Evolutionary conservation across 352 stramenopile genomes (phyloP), one percentile per base, ranked within the genome.

Genomic region (Phytophthora pisi): DNA sequence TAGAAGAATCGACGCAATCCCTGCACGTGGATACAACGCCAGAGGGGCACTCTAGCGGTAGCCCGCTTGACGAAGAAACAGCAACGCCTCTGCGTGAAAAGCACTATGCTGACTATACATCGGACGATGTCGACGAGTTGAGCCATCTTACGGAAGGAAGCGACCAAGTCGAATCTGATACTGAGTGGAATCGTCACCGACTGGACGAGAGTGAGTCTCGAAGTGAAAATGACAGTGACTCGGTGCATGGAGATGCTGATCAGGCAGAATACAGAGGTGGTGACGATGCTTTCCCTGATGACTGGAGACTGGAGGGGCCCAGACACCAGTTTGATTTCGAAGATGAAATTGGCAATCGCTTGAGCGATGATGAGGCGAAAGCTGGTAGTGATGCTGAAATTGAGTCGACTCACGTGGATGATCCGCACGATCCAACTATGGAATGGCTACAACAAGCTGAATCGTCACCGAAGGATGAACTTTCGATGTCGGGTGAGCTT

Each of bases 341-440:
- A 28, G 56, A 68, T 52, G 59, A 74, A 50, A 61, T 52, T 61
- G 68, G 50, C 7, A 42, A 68, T 46, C 40, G 20, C 8, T 34
- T 64, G n/a, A 59, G 36, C 54, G 61, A 58, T 51, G 52, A 66
- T 24, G 38, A 43, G 4, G 18, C 13, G 23, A 26, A 49, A 51
- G 34, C 34, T 30, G 49, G n/a, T 53, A n/a, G 13, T 30, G 38
- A 31, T 13, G 15, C n/a, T 1, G 66, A 64, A 34, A n/a, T 52
- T 46, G 16, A 56, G 10, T 16, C 0, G 26, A 20, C n/a, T 42
- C 30, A 30, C n/a, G 30, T 9, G 18, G 23, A 47, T 36, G 18
- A 51, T 10, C 1, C 16, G 9, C 8, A 58, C 36, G 42, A 18
- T 18, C 31, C 16, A 26, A 26, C 62, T n/a, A 26, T 40, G 23